Percentiles rank a stretch among this genome's conserved stretches.
These are phyloP conservation scores for Psilocybe sp. DNA, from an alignment of 768 basidiomycete species.

Conservation along the genomic window DNA sequence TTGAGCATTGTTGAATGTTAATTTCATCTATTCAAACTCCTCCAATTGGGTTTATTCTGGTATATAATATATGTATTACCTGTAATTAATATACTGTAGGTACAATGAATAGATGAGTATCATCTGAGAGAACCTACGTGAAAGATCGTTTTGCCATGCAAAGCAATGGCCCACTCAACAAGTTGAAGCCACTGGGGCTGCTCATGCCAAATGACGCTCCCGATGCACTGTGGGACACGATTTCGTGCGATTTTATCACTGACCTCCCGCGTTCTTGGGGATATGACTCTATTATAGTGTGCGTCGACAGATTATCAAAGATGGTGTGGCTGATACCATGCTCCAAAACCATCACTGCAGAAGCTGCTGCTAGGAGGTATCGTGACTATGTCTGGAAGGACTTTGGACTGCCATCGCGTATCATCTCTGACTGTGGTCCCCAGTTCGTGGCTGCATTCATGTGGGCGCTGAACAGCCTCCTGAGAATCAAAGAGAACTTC, in stretches of 20 bases:
- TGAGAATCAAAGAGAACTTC: slow-evolving; percentile 29
- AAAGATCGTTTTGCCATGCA: no score
- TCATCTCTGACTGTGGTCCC: slow-evolving; percentile 26
- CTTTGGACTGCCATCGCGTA: slow-evolving; percentile 22
- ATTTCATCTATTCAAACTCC: no score
- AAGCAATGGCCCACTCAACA: no score
- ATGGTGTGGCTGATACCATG: slow-evolving; percentile 18
- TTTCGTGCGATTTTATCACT: slow-evolving; percentile 35
- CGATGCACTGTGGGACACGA: slow-evolving; percentile 24
- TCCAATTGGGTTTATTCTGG: no score
- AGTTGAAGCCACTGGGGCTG: slow-evolving; percentile 17
- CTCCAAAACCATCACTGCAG: slow-evolving; percentile 13
- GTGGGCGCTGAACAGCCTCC: slow-evolving; percentile 20
- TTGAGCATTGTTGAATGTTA: no score
- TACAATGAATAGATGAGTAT: no score
- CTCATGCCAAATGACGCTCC: slow-evolving; percentile 20
- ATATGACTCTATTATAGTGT: slow-evolving; percentile 31
- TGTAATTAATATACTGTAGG: no score
- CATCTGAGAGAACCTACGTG: no score
- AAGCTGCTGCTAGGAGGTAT: slow-evolving; percentile 16
- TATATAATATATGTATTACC: no score
- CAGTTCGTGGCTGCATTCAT: slow-evolving; percentile 31
- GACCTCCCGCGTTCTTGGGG: slow-evolving; percentile 28
- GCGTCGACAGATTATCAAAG: slow-evolving; percentile 21
- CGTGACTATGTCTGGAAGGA: slow-evolving; percentile 20